Conservation (phyloP, 106 monocot species). For the Narthecium ossifragum region DNA sequence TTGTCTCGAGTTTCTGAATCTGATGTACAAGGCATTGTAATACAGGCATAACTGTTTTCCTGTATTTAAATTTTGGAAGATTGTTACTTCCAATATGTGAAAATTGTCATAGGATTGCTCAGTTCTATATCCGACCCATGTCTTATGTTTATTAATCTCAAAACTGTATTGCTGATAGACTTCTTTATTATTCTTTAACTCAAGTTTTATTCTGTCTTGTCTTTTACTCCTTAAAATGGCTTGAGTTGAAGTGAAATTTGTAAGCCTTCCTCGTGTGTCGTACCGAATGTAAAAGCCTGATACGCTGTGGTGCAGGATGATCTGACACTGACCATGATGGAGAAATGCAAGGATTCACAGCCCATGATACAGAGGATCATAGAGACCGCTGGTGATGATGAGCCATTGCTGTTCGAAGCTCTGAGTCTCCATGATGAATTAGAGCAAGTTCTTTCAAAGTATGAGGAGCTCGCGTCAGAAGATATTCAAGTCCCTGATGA, state of each 20-base stretch:
- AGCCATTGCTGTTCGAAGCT: slow-evolving; percentile 56
- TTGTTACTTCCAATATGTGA: too few species aligned
- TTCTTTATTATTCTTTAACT: not conserved
- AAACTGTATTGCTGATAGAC: not conserved
- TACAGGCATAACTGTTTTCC: not conserved
- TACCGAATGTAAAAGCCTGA: too few species aligned
- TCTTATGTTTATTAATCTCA: not conserved
- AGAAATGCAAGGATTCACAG: slow-evolving; percentile 57
- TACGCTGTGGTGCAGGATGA: slow-evolving; percentile 55
- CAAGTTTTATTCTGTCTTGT: not conserved
- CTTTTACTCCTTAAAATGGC: too few species aligned
- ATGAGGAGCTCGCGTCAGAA: slow-evolving; percentile 14
- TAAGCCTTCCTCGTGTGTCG: too few species aligned
- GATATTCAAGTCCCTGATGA: not conserved
- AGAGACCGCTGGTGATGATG: slow-evolving; percentile 49
- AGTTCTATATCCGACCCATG: too few species aligned
- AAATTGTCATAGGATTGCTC: too few species aligned
- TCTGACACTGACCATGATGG: slow-evolving; percentile 34
- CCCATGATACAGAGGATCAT: slow-evolving; percentile 57
- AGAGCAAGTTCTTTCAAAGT: slow-evolving; percentile 37
- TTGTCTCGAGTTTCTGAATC: not conserved
- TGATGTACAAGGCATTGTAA: not conserved
- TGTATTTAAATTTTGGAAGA: not conserved
- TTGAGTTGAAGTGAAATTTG: too few species aligned
- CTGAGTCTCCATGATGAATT: slow-evolving; percentile 61